Evolutionary conservation across 192 early-diverging fungal species (phyloP), one percentile per base, ranked within the genome.

Genomic region (Entomortierella chlamydospora): DNA sequence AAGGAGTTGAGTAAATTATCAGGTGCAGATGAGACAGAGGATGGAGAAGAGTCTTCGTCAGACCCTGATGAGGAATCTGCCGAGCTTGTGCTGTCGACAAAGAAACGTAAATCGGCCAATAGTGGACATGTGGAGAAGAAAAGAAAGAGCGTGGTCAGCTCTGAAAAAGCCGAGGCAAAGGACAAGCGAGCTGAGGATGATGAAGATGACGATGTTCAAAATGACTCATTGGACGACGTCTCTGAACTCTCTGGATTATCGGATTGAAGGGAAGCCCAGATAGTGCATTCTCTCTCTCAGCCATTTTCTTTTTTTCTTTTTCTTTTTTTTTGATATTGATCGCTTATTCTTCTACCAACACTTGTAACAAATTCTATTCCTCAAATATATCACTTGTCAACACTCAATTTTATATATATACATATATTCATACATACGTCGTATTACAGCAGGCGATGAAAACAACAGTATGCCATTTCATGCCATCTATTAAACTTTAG

Each of bases 181-280:
- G 50, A 63, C 7, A 34, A 68, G 0, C 45, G 57, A 4, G 56
- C 57, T 15, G 64, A 74, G 0, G 72, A 74, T 7, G 64, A 74
- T 10, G 63, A 76, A 17, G 65, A 76, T 0, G 60, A 68, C 11
- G 74, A 66, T 9, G 68, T 41, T 22, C 62, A 60, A 11, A 56
- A 70, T 9, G 76, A 79, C 52, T 79, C 76, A 12, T 50, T 79
- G 57, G 76, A 79, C 33, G 76, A 79, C 31, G 61, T 79, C 4
- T 79, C 76, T 18, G 76, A 79, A 30, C 56, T 79, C 15, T 79
- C 76, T 13, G 76, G 76, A 50, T 51, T 79, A 22, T 79, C 76
- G 8, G 76, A 79, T 23, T 79, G 50, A 70, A 53, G 0, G 20
- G 0, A 20, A 26, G 0, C 61, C 11, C 9, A 30, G 23, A 29